These are phyloP conservation scores for Ascochyta clinopodiicola DNA, from an alignment of 2,329 filamentous ascomycete genomes.

Conservation along the genomic window DNA sequence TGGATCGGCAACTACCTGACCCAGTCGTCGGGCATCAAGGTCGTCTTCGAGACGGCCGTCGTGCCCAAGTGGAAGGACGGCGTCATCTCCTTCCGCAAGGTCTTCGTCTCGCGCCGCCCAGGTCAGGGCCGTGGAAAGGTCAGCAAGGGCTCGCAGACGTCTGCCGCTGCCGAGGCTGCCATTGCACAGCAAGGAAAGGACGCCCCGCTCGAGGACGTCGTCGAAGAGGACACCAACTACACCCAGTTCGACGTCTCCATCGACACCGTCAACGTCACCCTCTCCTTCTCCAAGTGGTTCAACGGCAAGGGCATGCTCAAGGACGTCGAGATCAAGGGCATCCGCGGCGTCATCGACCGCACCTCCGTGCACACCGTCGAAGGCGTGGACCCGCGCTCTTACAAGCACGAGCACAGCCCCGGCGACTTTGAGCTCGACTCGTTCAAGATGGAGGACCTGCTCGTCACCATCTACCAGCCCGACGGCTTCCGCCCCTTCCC, in stretches of 20 bases:
- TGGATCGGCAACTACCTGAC: slow-evolving; percentile 97
- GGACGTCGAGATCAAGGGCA: slow-evolving; percentile 92
- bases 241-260: slow-evolving; percentile 97
- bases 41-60: slow-evolving; percentile 97
- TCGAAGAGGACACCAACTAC: slow-evolving; percentile 90
- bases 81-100: slow-evolving; percentile 95
- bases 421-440: slow-evolving; percentile 97
- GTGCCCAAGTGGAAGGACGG: slow-evolving; percentile 95
- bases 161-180: slow-evolving; percentile 83
- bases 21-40: slow-evolving; percentile 87
- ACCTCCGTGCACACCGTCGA: slow-evolving; percentile 78
- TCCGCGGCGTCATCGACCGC: slow-evolving; percentile 89
- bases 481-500: slow-evolving; percentile 91
- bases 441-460: slow-evolving; percentile 93
- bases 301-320: slow-evolving; percentile 91
- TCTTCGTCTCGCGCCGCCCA: slow-evolving; percentile 90
- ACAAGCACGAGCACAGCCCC: slow-evolving; percentile 83
- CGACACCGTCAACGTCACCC: slow-evolving; percentile 91
- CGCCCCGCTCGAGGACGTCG: slow-evolving; percentile 23
- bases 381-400: slow-evolving; percentile 81
- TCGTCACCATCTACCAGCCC: slow-evolving; percentile 91
- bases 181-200: slow-evolving; percentile 59
- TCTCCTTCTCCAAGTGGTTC: slow-evolving; percentile 99
- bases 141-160: slow-evolving; percentile 86
- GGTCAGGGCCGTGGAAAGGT: slow-evolving; percentile 83